These are phyloP conservation scores for Eimeria falciformis DNA, from an alignment of 169 alveolate genomes.

Conservation along the genomic window DNA sequence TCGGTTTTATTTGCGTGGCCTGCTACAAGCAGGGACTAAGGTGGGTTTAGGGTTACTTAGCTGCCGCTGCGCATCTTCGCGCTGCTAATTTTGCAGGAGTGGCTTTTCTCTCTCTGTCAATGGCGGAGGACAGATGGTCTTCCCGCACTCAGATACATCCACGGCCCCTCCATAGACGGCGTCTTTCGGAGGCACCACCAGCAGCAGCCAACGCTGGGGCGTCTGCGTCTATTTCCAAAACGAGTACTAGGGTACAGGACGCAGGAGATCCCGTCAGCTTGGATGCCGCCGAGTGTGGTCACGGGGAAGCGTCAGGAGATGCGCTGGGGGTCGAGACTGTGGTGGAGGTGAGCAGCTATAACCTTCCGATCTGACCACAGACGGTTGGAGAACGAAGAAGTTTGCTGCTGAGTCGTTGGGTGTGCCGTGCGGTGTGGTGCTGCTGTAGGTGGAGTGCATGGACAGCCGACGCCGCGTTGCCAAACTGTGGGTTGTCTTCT, in stretches of 20 bases:
- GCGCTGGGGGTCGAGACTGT: constrained; percentile 2
- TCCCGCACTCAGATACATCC: constrained; percentile 46
- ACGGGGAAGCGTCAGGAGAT: constrained; percentile 17
- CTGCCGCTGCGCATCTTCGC: no score
- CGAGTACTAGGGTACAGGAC: neutral
- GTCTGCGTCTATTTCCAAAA: neutral
- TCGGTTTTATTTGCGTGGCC: no score
- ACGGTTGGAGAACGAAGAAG: neutral
- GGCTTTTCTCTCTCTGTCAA: constrained; percentile 57
- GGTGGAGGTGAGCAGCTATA: constrained; percentile 32
- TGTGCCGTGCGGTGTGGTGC: neutral
- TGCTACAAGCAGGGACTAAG: no score
- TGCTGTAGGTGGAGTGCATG: constrained; percentile 46
- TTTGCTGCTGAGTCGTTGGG: neutral
- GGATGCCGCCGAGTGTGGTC: neutral
- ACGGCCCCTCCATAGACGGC: constrained; percentile 31
- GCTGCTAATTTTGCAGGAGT: no score
- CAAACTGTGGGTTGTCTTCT: constrained; percentile 57
- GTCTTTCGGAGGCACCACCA: constrained; percentile 10
- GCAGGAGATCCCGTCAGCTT: constrained; percentile 17
- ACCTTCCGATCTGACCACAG: neutral
- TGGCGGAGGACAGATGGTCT: constrained; percentile 48
- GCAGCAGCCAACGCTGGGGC: neutral
- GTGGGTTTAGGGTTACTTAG: no score
- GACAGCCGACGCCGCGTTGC: constrained; percentile 22